Conservation (phyloP, 2,329 filamentous ascomycete genomes). For the Colletotrichum scovillei region DNA sequence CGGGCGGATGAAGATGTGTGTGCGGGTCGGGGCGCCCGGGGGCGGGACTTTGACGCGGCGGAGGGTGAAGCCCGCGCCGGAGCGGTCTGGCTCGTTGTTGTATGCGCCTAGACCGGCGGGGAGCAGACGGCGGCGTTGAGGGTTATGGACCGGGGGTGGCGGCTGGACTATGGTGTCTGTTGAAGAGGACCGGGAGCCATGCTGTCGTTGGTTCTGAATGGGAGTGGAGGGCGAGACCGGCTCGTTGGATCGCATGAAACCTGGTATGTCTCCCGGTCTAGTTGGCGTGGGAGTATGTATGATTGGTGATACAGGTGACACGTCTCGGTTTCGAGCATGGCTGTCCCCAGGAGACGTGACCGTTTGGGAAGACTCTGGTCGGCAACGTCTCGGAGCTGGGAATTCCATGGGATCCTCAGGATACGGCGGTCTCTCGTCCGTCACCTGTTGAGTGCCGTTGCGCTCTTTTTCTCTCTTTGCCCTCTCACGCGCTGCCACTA, state of each 20-base stretch:
- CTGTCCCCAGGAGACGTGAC: neutral
- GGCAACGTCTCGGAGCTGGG: neutral
- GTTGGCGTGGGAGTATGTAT: neutral
- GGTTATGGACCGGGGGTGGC: neutral
- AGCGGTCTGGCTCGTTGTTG: neutral
- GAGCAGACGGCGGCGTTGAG: neutral
- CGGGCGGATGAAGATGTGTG: slow-evolving; percentile 12
- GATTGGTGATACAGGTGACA: neutral
- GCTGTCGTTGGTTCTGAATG: neutral
- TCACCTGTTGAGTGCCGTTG: neutral
- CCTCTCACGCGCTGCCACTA: neutral
- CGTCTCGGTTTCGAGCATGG: neutral
- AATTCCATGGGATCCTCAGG: neutral
- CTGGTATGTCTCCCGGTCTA: neutral
- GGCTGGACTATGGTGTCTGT: neutral
- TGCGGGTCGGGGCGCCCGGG: neutral
- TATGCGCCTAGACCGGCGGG: slow-evolving; percentile 1
- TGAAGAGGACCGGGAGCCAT: neutral
- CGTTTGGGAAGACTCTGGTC: neutral
- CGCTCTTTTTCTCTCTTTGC: neutral
- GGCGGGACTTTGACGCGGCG: neutral
- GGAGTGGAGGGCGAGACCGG: neutral
- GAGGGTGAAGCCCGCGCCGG: slow-evolving; percentile 16
- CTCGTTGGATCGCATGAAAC: neutral
- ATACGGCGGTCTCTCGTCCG: neutral